Conservation (phyloP, 495 filamentous ascomycete species). For the Penicillium riverlandense region DNA sequence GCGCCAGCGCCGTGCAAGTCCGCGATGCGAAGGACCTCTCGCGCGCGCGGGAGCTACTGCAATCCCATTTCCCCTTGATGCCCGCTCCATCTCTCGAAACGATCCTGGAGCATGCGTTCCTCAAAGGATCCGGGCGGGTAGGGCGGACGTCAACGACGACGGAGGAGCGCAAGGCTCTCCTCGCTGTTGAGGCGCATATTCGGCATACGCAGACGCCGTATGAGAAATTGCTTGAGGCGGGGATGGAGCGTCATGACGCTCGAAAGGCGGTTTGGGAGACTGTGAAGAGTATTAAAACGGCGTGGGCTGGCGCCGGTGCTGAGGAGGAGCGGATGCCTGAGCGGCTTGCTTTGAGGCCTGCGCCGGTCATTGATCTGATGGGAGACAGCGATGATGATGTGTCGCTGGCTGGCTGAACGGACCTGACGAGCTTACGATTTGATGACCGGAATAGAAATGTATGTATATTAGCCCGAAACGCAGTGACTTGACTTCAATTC, state of each 20-base stretch:
- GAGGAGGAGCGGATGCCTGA: neutral
- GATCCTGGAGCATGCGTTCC: slow-evolving; percentile 38
- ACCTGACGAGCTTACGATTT: too few species aligned
- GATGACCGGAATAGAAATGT: too few species aligned
- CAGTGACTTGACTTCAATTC: too few species aligned
- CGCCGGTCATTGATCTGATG: neutral
- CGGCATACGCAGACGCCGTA: slow-evolving; percentile 43
- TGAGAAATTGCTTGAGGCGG: slow-evolving; percentile 28
- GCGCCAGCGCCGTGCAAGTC: slow-evolving; percentile 29
- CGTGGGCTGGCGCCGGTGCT: slow-evolving; percentile 19
- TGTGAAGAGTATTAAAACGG: slow-evolving; percentile 19
- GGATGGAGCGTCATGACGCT: slow-evolving; percentile 13
- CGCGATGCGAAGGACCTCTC: slow-evolving; percentile 28
- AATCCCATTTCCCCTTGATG: slow-evolving; percentile 34
- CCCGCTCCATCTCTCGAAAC: slow-evolving; percentile 27
- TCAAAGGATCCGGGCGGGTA: slow-evolving; percentile 44
- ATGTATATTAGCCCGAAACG: too few species aligned
- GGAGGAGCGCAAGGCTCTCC: slow-evolving; percentile 28
- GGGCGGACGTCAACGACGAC: slow-evolving; percentile 29
- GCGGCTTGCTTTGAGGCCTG: neutral
- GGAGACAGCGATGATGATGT: neutral
- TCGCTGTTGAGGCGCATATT: slow-evolving; percentile 47
- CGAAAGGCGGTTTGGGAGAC: slow-evolving; percentile 19
- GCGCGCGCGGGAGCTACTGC: slow-evolving; percentile 26
- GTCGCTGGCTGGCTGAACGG: too few species aligned